Percentiles rank a stretch among this genome's conserved stretches.
Evolutionary conservation across 176 grass and related monocot genomes (phyloP).

Genomic region (Ananas comosus): DNA sequence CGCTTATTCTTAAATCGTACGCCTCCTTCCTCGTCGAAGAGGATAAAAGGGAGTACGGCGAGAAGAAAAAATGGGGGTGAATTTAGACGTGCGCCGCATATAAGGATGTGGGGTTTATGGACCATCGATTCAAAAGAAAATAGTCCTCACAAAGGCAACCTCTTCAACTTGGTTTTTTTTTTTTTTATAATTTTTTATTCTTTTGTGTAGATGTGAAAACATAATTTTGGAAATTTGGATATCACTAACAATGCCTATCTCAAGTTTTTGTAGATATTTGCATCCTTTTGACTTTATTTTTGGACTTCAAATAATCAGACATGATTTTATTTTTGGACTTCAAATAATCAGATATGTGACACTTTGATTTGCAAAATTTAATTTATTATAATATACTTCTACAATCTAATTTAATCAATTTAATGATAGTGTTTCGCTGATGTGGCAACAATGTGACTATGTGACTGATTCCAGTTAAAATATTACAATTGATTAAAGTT

Average conservation of each 20-base stretch:
- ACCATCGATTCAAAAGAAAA: not conserved
- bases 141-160: not conserved
- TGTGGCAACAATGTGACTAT: too few species aligned
- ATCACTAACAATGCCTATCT: too few species aligned
- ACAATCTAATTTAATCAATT: too few species aligned
- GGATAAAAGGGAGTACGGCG: not conserved
- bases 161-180: not conserved
- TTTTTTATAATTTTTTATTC: not conserved
- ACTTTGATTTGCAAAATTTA: too few species aligned
- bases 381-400: too few species aligned
- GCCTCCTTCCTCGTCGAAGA: not conserved
- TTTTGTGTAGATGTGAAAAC: not conserved
- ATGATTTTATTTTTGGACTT: too few species aligned
- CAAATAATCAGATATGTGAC: too few species aligned
- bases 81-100: not conserved
- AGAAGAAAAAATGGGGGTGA: not conserved
- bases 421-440: too few species aligned
- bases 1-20: not conserved
- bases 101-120: not conserved
- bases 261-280: not conserved
- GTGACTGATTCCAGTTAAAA: too few species aligned
- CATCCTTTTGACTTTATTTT: too few species aligned
- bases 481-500: too few species aligned
- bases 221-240: not conserved
- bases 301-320: too few species aligned